Conservation (phyloP, 495 filamentous ascomycete species). For the Eremomyces bilateralis region DNA sequence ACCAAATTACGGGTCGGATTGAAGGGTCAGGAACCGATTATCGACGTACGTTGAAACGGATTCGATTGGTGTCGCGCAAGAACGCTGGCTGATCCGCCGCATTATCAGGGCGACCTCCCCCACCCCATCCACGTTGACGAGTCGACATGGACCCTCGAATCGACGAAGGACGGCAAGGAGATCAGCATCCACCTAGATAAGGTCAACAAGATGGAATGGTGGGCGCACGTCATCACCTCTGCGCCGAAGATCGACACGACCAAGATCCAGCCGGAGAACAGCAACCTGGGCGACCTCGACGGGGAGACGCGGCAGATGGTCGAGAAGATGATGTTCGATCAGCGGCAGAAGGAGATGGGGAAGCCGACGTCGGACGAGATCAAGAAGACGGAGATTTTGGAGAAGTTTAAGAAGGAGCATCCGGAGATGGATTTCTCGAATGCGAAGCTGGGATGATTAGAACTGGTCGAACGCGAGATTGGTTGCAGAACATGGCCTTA, state of each 20-base stretch:
- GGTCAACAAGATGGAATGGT: constrained; percentile 94
- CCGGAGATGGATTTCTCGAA: constrained; percentile 76
- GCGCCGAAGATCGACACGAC: constrained; percentile 82
- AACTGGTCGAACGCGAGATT: too few relatives aligned
- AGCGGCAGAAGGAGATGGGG: constrained; percentile 88
- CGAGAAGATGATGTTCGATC: constrained; percentile 99
- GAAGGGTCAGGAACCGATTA: constrained; percentile 71
- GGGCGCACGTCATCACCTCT: constrained; percentile 67
- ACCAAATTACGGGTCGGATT: constrained; percentile 56
- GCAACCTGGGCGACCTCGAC: constrained; percentile 73
- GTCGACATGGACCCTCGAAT: constrained; percentile 80
- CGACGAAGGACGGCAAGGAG: constrained; percentile 45
- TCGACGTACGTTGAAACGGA: constrained; percentile 38
- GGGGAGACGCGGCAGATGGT: constrained; percentile 96
- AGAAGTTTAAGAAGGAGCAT: constrained; percentile 72
- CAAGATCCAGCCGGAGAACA: constrained; percentile 86
- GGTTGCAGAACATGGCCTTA: too few relatives aligned
- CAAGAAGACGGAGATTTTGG: constrained; percentile 76
- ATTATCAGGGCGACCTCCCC: constrained; percentile 54
- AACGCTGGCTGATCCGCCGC: constrained; percentile 4
- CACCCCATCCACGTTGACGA: constrained; percentile 65
- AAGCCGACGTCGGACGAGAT: constrained; percentile 76
- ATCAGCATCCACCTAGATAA: constrained; percentile 88
- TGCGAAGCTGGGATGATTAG: constrained; percentile 44
- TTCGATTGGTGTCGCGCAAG: background rate